These are phyloP conservation scores for Allium cepa DNA, from an alignment of 106 monocot species.

Conservation along the genomic window DNA sequence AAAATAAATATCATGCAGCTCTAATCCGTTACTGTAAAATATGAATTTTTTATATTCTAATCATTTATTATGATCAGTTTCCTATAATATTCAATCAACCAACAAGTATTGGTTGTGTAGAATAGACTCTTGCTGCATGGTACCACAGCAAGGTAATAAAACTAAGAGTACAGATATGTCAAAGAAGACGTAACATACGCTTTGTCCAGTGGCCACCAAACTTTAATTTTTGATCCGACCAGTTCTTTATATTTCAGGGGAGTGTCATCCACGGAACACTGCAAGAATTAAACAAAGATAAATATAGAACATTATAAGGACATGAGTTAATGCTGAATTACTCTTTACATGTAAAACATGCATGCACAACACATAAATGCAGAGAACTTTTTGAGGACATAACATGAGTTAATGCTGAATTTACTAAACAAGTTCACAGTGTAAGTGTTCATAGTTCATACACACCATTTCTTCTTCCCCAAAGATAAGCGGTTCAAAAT, in stretches of 20 bases:
- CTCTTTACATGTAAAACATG: background rate
- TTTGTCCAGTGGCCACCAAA: constrained; percentile 99
- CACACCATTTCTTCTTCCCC: constrained; percentile 40
- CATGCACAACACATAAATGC: background rate
- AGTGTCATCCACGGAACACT: constrained; percentile 52
- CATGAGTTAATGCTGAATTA: background rate
- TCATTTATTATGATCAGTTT: no score
- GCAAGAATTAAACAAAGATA: constrained; percentile 13
- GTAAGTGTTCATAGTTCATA: constrained; percentile 1
- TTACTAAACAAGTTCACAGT: background rate
- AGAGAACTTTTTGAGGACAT: no score
- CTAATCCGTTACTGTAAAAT: no score
- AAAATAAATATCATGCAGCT: no score
- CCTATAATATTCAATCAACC: background rate
- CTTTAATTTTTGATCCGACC: constrained; percentile 75
- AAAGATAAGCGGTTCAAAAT: constrained; percentile 70
- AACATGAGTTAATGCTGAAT: no score
- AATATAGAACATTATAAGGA: background rate
- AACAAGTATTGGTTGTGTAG: background rate
- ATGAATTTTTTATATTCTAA: no score
- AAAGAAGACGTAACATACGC: constrained; percentile 28
- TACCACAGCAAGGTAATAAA: no score
- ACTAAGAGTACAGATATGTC: background rate
- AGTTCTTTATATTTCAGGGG: constrained; percentile 23
- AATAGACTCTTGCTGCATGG: background rate